phyloP scores from a whole-genome alignment of 352 stramenopile species.

The Phytopythium sindhum region DNA sequence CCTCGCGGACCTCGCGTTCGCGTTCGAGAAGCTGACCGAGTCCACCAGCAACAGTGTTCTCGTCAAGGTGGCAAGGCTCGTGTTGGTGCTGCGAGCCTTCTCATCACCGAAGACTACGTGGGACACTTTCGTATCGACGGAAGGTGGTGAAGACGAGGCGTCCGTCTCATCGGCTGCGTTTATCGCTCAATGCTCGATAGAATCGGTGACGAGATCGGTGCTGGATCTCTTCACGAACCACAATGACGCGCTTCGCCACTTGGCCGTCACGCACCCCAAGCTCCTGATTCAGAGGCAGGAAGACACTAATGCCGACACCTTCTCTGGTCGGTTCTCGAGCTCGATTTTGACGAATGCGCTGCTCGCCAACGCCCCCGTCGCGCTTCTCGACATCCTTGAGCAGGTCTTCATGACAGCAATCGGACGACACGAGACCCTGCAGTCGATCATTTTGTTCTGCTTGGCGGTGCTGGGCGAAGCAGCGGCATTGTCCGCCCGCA shows the following conservation, averaged over 20 bases:
- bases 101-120: constrained; percentile 24
- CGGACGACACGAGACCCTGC: constrained; percentile 46
- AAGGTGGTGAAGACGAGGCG: neutral
- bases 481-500: constrained; percentile 23
- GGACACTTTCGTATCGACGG: constrained; percentile 15
- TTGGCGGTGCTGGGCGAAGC: constrained; percentile 47
- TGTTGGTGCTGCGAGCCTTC: constrained; percentile 53
- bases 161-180: constrained; percentile 9
- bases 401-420: constrained; percentile 52
- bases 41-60: constrained; percentile 45
- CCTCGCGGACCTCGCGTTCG: constrained; percentile 65
- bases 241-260: constrained; percentile 41
- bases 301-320: neutral
- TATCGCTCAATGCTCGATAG: constrained; percentile 26
- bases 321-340: constrained; percentile 13
- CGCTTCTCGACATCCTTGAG: constrained; percentile 54
- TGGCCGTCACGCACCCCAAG: constrained; percentile 60
- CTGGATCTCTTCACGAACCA: constrained; percentile 40
- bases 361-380: constrained; percentile 31
- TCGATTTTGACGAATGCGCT: constrained; percentile 51
- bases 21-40: constrained; percentile 47
- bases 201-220: constrained; percentile 33
- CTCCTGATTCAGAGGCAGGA: constrained; percentile 37
- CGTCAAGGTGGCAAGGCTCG: constrained; percentile 59
- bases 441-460: constrained; percentile 50